phyloP scores from a whole-genome alignment of 1,284 basidiomycete genomes.

The Malassezia nana region DNA sequence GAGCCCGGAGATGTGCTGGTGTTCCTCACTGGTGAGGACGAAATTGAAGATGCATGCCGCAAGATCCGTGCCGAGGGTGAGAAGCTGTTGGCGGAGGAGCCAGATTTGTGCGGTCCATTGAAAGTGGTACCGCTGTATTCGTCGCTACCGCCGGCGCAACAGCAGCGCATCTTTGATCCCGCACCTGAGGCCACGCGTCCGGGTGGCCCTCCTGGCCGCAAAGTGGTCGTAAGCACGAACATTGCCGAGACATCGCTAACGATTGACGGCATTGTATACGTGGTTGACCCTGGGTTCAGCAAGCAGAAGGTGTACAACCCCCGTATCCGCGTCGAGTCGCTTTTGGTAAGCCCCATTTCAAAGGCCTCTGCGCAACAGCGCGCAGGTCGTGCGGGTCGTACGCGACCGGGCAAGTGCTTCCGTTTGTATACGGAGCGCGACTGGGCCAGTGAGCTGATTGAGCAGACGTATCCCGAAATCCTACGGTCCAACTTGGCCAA shows the following conservation, averaged over 20 bases:
- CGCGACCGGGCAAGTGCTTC: slow-evolving; percentile 93
- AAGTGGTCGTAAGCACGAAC: slow-evolving; percentile 91
- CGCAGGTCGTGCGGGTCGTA: slow-evolving; percentile 90
- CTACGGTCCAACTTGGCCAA: slow-evolving; percentile 73
- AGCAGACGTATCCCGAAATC: slow-evolving; percentile 94
- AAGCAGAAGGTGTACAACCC: slow-evolving; percentile 98
- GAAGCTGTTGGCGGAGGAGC: slow-evolving; percentile 33
- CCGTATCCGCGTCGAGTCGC: slow-evolving; percentile 84
- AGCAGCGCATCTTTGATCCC: slow-evolving; percentile 87
- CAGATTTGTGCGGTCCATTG: slow-evolving; percentile 57
- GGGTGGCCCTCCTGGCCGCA: slow-evolving; percentile 73
- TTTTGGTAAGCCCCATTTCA: slow-evolving; percentile 87
- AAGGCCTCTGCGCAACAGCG: slow-evolving; percentile 93
- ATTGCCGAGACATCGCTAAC: slow-evolving; percentile 96
- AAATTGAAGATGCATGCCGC: slow-evolving; percentile 91
- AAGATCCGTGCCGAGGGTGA: slow-evolving; percentile 72
- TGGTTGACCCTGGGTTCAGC: slow-evolving; percentile 93
- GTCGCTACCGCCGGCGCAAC: slow-evolving; percentile 79
- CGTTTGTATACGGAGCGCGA: slow-evolving; percentile 93
- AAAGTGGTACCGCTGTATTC: slow-evolving; percentile 86
- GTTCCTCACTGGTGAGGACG: slow-evolving; percentile 95
- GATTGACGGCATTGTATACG: slow-evolving; percentile 97
- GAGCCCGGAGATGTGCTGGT: slow-evolving; percentile 84
- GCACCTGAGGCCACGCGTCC: slow-evolving; percentile 60
- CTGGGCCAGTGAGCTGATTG: slow-evolving; percentile 74